These are phyloP conservation scores for Fraxinus platypoda DNA, from an alignment of 305 asterid species.

Conservation along the genomic window DNA sequence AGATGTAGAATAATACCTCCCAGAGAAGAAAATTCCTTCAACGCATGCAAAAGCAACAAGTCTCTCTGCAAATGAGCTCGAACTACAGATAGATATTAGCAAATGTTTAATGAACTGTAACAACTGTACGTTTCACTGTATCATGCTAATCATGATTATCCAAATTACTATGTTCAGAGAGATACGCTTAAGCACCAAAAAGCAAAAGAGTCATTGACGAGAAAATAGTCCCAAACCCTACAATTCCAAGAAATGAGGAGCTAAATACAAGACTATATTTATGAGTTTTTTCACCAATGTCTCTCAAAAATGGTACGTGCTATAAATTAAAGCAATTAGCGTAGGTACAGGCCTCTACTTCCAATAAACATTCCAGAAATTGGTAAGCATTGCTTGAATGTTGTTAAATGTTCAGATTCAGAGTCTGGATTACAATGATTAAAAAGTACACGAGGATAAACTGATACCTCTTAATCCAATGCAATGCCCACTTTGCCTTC, in stretches of 20 bases:
- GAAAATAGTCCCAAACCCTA: background rate
- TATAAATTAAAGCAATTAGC: background rate
- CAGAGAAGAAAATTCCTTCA: constrained; percentile 84
- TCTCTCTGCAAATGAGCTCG: constrained; percentile 69
- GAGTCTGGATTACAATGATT: background rate
- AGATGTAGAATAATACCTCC: constrained; percentile 44
- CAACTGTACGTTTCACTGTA: background rate
- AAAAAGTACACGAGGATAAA: background rate
- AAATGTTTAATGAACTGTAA: background rate
- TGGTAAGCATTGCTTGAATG: background rate
- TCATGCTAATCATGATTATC: background rate
- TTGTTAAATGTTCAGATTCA: background rate
- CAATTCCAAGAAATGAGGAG: background rate
- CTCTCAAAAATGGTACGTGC: background rate
- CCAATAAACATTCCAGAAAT: background rate
- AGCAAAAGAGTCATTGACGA: background rate
- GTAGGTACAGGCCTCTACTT: background rate
- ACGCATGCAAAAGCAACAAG: constrained; percentile 76
- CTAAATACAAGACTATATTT: background rate
- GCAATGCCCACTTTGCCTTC: constrained; percentile 78
- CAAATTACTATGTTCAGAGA: constrained; percentile 2
- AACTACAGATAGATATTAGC: constrained; percentile 35
- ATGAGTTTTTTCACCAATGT: background rate
- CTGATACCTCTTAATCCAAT: constrained; percentile 68
- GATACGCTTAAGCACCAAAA: background rate